Evolutionary conservation across 1,284 basidiomycete species (phyloP), one percentile per base, ranked within the genome.

Genomic region (Marasmius oreades): DNA sequence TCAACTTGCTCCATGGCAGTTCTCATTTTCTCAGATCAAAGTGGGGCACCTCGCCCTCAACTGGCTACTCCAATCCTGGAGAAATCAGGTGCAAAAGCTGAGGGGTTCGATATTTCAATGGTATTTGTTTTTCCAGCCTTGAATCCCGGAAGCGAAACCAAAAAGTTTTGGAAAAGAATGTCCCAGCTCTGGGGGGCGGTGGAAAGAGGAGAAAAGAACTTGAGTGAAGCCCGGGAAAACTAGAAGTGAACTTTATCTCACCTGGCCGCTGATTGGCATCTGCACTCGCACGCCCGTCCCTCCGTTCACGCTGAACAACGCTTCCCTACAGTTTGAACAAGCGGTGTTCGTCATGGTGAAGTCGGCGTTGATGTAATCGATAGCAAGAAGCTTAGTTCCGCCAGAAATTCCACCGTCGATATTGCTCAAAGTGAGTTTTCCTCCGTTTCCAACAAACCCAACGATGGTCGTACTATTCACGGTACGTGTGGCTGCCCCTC

Each of bases 311-410:
- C 76, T 77, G 34, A 79, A 66, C 43, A 72, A 73, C 16, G 73
- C 73, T 56, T 77, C 73, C 34, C 77, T 72, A 61, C 77, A 79
- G 59, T 79, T 79, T 8, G 77, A 75, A 63, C 77, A 79, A 11
- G 64, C 75, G 1, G 72, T 74, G 59, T 78, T 78, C 53, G 61
- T 63, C 64, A 73, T 73, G 6, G 70, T 69, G 39, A 70, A 69
- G 52, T 79, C 77, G 18, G 68, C 78, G 50, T 79, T 78, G 59
- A 78, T 78, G 57, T 78, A 80, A 62, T 78, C 77, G 42, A 78
- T 63, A 7, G 75, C 69, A 33, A 79, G 60, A 8, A 76, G 69
- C 61, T 76, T 78, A 2, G 71, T 75, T 12, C 77, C 77, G 34
- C 77, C 77, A 4, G 66, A 59, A 2, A 63, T 53, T 0, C 76